A percentile compares a stretch with the other conserved stretches of the same genome.
These are phyloP conservation scores for Trichosporon ovoides DNA, from an alignment of 1,284 basidiomycete genomes.

Conservation along the genomic window DNA sequence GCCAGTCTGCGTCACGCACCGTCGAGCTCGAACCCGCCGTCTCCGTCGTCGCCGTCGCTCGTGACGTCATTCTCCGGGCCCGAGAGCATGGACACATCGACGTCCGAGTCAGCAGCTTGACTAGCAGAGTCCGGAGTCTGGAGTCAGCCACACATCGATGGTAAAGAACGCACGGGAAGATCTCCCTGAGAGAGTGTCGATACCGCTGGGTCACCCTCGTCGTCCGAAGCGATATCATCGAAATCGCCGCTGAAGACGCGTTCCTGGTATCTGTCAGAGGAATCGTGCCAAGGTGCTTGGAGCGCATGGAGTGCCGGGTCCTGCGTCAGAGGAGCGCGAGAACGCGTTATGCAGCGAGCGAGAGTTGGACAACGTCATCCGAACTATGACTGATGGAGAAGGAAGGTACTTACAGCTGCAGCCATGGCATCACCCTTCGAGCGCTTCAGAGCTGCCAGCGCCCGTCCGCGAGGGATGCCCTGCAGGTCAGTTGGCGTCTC, in stretches of 20 bases:
- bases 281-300: background rate
- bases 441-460: slow-evolving; percentile 66
- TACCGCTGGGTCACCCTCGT: slow-evolving; percentile 48
- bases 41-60: slow-evolving; percentile 49
- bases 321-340: too few species aligned
- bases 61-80: background rate
- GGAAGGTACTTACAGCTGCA: slow-evolving; percentile 66
- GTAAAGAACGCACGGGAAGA: background rate
- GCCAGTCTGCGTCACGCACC: slow-evolving; percentile 12
- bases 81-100: slow-evolving; percentile 35
- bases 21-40: slow-evolving; percentile 32
- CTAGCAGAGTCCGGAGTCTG: slow-evolving; percentile 6
- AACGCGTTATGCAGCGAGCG: too few species aligned
- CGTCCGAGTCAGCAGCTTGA: background rate
- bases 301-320: background rate
- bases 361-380: too few species aligned
- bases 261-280: slow-evolving; percentile 26
- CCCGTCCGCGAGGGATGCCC: slow-evolving; percentile 72
- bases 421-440: slow-evolving; percentile 74
- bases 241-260: slow-evolving; percentile 63
- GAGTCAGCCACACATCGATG: background rate
- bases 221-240: slow-evolving; percentile 55
- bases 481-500: slow-evolving; percentile 34
- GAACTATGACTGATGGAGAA: background rate
- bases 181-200: background rate